Evolutionary conservation across 1,284 basidiomycete genomes (phyloP).

Genomic region (Malassezia yamatoensis): DNA sequence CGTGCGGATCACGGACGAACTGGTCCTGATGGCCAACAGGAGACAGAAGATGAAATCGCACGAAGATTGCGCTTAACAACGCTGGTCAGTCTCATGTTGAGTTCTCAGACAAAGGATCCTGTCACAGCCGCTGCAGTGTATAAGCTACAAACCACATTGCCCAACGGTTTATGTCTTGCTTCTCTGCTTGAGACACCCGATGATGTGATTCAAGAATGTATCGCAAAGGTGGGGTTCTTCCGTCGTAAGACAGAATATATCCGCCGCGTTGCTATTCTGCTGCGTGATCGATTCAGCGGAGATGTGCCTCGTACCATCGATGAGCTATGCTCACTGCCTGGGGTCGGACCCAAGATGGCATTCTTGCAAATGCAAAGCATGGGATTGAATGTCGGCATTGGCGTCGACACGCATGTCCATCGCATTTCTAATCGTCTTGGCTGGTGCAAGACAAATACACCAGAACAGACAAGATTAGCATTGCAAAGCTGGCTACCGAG

Average conservation of each 20-base stretch:
- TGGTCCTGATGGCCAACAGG: constrained; percentile 13
- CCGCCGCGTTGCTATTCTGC: constrained; percentile 24
- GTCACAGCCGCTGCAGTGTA: constrained; percentile 67
- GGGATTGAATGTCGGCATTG: constrained; percentile 86
- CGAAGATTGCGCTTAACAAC: constrained; percentile 71
- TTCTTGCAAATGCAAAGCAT: constrained; percentile 63
- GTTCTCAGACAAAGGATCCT: constrained; percentile 67
- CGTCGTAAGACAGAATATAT: constrained; percentile 62
- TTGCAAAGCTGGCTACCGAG: constrained; percentile 41
- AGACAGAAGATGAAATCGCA: constrained; percentile 21
- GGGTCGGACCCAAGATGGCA: constrained; percentile 48
- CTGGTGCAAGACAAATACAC: constrained; percentile 81
- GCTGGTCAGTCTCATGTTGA: constrained; percentile 86
- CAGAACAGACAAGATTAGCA: constrained; percentile 62
- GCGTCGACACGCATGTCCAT: constrained; percentile 92
- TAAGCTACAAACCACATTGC: constrained; percentile 63
- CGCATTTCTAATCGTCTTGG: constrained; percentile 81
- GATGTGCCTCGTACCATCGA: constrained; percentile 37
- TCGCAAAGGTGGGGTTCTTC: constrained; percentile 88
- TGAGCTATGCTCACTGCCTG: constrained; percentile 35
- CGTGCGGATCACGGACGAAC: constrained; percentile 25
- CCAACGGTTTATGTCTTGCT: constrained; percentile 67
- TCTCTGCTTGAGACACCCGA: constrained; percentile 61
- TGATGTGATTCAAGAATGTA: constrained; percentile 60
- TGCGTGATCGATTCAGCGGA: constrained; percentile 25